Percentiles rank a stretch among this genome's conserved stretches.
Conservation (phyloP, 2,329 filamentous ascomycete genomes). For the Leptographium flavum region DNA sequence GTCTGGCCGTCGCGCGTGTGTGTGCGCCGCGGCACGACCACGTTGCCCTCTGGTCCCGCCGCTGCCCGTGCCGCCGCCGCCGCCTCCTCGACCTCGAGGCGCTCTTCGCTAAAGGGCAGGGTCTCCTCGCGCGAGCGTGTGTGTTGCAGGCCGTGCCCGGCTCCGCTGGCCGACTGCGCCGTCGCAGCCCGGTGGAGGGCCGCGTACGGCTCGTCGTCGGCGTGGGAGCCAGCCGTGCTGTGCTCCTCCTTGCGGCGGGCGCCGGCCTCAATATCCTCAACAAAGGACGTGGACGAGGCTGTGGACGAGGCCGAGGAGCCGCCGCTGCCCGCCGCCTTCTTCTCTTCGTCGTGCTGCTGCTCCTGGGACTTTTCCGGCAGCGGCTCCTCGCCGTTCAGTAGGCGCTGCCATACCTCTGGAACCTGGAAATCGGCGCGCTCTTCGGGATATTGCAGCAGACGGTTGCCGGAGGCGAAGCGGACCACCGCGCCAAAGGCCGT, state of each 20-base stretch:
- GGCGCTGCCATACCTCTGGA: constrained; percentile 49
- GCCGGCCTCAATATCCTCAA: not conserved
- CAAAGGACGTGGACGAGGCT: too few relatives aligned
- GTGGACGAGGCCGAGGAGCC: not conserved
- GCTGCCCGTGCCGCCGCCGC: constrained; percentile 15
- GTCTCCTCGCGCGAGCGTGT: constrained; percentile 14
- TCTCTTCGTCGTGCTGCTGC: constrained; percentile 17
- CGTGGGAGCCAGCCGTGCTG: too few relatives aligned
- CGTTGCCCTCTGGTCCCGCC: constrained; percentile 12
- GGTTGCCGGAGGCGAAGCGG: constrained; percentile 16
- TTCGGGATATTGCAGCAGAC: constrained; percentile 41
- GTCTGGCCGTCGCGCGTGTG: constrained; percentile 7
- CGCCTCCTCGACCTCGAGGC: constrained; percentile 13
- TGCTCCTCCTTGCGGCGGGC: not conserved
- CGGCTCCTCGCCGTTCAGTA: constrained; percentile 54
- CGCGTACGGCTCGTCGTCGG: constrained; percentile 10
- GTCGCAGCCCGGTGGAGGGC: constrained; percentile 4
- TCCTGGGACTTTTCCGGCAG: too few relatives aligned
- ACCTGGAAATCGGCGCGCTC: constrained; percentile 54
- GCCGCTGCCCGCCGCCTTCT: constrained; percentile 1
- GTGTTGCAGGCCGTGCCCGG: constrained; percentile 5
- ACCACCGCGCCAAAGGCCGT: constrained; percentile 16
- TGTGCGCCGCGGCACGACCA: constrained; percentile 14
- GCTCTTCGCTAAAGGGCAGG: constrained; percentile 12
- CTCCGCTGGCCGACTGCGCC: not conserved